A percentile compares a stretch with the other conserved stretches of the same genome.
These are phyloP conservation scores for Parastagonospora avenae DNA, from an alignment of 2,329 filamentous ascomycete genomes.

Conservation along the genomic window DNA sequence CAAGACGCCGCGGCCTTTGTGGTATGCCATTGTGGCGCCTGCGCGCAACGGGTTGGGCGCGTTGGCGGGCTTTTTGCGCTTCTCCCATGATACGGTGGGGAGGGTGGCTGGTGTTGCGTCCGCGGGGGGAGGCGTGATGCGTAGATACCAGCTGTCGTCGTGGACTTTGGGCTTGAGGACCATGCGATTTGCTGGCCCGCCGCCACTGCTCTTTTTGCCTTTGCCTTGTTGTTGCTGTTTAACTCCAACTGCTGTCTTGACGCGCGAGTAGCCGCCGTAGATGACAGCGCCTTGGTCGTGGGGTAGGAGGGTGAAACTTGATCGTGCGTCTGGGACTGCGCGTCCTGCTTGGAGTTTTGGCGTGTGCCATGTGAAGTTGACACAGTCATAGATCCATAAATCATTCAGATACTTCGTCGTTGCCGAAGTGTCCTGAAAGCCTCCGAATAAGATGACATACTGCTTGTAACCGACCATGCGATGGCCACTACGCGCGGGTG, in stretches of 20 bases:
- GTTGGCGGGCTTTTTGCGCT: conserved; percentile 89
- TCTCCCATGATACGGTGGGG: conserved; percentile 86
- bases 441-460: conserved; percentile 93
- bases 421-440: conserved; percentile 95
- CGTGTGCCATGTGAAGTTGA: conserved; percentile 82
- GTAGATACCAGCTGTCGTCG: conserved; percentile 92
- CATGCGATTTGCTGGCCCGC: conserved; percentile 68
- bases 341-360: conserved; percentile 77
- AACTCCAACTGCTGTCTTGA: conserved; percentile 67
- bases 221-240: conserved; percentile 60
- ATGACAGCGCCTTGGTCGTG: conserved; percentile 89
- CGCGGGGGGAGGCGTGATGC: conserved; percentile 72
- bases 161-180: conserved; percentile 86
- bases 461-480: conserved; percentile 98
- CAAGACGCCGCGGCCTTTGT: conserved; percentile 88
- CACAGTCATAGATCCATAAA: conserved; percentile 93
- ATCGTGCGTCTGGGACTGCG: conserved; percentile 86
- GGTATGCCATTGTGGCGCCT: conserved; percentile 90
- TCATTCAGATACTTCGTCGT: conserved; percentile 93
- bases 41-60: conserved; percentile 81
- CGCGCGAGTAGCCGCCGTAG: conserved; percentile 90
- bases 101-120: conserved; percentile 69
- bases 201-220: conserved; percentile 55
- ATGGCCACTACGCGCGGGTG: conserved; percentile 86
- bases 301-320: conserved; percentile 88